Percentiles rank a stretch among this genome's conserved stretches.
These are phyloP conservation scores for Sphagnum fallax DNA, from an alignment of 228 moss, liverwort and hornwort genomes.

Conservation along the genomic window DNA sequence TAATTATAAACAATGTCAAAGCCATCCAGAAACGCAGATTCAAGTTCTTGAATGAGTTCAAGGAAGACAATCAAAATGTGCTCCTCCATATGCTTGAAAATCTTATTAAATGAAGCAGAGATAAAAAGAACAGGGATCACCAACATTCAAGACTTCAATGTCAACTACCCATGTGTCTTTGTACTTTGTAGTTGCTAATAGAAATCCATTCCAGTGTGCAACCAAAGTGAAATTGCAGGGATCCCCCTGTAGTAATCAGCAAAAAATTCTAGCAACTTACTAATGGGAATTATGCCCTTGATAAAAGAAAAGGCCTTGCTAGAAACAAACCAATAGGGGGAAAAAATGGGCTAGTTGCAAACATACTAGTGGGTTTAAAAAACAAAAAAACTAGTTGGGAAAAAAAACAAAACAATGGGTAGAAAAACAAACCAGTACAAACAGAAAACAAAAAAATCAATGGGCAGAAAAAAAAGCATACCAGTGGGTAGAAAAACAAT, in stretches of 20 bases:
- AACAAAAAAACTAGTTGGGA: too few species aligned
- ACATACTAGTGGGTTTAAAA: too few species aligned
- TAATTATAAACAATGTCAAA: neutral
- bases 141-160: neutral
- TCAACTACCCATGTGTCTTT: neutral
- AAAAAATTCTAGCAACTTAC: neutral
- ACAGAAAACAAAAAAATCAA: too few species aligned
- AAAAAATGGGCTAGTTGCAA: too few species aligned
- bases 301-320: neutral
- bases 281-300: neutral
- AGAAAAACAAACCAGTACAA: too few species aligned
- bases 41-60: neutral
- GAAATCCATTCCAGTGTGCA: neutral
- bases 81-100: neutral
- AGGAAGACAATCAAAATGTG: neutral
- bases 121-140: neutral
- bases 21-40: neutral
- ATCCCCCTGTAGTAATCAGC: neutral
- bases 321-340: too few species aligned
- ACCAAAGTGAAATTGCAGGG: neutral
- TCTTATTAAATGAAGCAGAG: neutral
- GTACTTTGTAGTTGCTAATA: neutral
- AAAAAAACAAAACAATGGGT: too few species aligned
- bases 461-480: too few species aligned
- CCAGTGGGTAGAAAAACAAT: too few species aligned